Base-by-base conservation (phyloP, 768 basidiomycete genomes). In the Amanita rubescens region DNA sequence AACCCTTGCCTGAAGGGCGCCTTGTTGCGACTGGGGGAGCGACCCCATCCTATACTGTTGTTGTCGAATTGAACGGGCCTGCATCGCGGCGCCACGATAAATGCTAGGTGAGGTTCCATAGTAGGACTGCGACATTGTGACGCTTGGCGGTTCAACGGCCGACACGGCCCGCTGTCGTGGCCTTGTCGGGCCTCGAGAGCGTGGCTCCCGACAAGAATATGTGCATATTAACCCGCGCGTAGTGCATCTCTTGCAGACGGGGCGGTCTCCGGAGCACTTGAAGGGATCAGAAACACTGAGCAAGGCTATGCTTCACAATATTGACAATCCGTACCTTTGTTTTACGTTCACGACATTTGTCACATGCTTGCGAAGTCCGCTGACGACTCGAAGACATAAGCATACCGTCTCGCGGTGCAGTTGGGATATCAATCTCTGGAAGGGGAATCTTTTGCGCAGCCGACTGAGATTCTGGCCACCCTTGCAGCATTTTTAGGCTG, bases 231-330 rank as follows among this genome's bases (percentile, higher is more conserved):
- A 70, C 12, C 77, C 79, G 17, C 79, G 70, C 24, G 68, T 65
- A 1, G 67, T 62, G 58, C 81, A 82, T 24, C 81, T 75, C 25
- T 67, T 62, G 61, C 81, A 82, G 3, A 73, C 69, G 7, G 81
- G 81, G 44, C 70, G 72, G 35, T 76, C 74, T n/a, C 81, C 81
- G 12, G 78, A 80, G 59, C 81, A 82, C 81, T 82, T 45, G 33
- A n/a, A 57, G 17, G 46, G 14, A 17, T 3, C 30, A 47, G 30
- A 22, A 14, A 32, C 17, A 20, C 44, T 32, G 34, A 55, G 22
- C 24, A 32, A 41, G 17, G 35, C 24, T 30, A 48, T 24, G 27
- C 12, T 20, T 49, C 30, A 30, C 24, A 25, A n/a, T 30, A 10
- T 5, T 19, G 9, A 24, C 35, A 35, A 22, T 20, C 54, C 69